These are phyloP conservation scores for Saccharomyces hybrid DNA, from an alignment of 1,139 yeast species.

Conservation along the genomic window DNA sequence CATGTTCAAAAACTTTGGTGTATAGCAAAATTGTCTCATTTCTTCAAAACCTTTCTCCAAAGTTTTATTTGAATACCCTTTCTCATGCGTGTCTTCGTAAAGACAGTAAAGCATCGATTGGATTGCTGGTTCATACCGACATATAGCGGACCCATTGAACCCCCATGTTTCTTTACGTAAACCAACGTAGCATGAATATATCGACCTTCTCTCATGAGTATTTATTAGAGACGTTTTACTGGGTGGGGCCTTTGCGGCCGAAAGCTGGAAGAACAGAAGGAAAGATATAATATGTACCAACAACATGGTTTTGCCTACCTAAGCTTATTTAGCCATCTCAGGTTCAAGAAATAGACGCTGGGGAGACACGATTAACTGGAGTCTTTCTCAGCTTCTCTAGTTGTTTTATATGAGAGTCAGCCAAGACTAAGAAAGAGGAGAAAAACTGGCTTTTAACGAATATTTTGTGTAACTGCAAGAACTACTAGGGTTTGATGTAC, in stretches of 20 bases:
- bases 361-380: background rate
- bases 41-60: constrained; percentile 13
- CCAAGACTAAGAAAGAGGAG: background rate
- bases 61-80: background rate
- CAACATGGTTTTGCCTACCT: background rate
- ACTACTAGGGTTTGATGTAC: background rate
- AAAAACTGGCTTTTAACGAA: background rate
- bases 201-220: background rate
- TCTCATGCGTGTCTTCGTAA: constrained; percentile 11
- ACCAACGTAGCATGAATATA: background rate
- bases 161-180: background rate
- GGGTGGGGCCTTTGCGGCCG: background rate
- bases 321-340: background rate
- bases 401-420: background rate
- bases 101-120: constrained; percentile 19
- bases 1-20: constrained; percentile 4
- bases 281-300: background rate
- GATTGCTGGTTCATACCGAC: constrained; percentile 19
- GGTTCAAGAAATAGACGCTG: background rate
- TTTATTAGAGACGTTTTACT: background rate
- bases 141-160: constrained; percentile 6
- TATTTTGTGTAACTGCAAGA: background rate
- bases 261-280: background rate
- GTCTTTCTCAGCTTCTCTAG: background rate
- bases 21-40: constrained; percentile 10